Evolutionary conservation across 208 protist species (phyloP).

Genomic region (Leptomonas seymouri): DNA sequence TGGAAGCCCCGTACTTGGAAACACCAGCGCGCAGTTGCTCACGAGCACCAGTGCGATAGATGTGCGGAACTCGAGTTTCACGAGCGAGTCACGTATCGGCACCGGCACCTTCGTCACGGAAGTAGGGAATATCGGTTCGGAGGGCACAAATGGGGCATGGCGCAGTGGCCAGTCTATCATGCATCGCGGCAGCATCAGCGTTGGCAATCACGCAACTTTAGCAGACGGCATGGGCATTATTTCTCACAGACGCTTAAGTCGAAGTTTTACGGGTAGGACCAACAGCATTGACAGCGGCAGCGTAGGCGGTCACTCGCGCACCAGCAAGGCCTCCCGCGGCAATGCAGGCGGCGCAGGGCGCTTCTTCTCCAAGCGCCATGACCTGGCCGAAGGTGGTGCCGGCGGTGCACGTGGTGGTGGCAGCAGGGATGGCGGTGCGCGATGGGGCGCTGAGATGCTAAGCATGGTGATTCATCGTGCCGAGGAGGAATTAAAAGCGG

Average conservation of each 20-base stretch:
- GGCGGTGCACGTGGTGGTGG: neutral
- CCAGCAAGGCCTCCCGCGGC: neutral
- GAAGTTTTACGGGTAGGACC: neutral
- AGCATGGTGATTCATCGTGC: constrained; percentile 24
- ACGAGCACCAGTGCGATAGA: constrained; percentile 13
- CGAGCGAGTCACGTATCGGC: constrained; percentile 11
- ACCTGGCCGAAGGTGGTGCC: constrained; percentile 7
- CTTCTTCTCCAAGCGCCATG: constrained; percentile 21
- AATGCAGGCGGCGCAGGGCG: neutral
- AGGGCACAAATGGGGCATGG: constrained; percentile 6
- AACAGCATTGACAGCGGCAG: neutral
- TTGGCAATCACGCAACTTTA: neutral
- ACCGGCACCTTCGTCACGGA: constrained; percentile 9
- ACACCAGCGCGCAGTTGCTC: constrained; percentile 3
- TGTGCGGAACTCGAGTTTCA: constrained; percentile 3
- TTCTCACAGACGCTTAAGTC: neutral
- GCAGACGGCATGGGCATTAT: neutral
- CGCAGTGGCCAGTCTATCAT: constrained; percentile 10
- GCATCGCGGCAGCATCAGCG: neutral
- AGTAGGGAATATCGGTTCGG: neutral
- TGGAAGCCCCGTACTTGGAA: constrained; percentile 3
- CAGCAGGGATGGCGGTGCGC: neutral
- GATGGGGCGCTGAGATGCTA: constrained; percentile 26
- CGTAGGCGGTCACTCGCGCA: neutral
- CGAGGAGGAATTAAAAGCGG: constrained; percentile 24